phyloP scores from a whole-genome alignment of 352 stramenopile species.

The Plasmopara viticola region DNA sequence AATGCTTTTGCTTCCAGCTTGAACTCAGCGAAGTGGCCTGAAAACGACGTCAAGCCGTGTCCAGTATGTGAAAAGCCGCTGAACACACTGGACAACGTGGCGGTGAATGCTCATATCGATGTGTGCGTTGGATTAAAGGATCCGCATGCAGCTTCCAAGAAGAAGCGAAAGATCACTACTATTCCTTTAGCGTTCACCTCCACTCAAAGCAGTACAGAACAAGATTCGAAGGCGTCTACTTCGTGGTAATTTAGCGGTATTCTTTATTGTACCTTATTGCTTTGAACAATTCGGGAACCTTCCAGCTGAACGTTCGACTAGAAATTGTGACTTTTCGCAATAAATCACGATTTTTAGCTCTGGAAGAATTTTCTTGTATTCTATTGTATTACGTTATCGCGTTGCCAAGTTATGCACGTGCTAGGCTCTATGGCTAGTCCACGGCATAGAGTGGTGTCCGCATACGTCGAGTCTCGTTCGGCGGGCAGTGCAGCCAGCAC shows the following conservation, averaged over 20 bases:
- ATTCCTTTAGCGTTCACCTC: conserved; percentile 7
- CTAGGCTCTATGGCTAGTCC: too few relatives aligned
- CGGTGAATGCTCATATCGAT: conserved; percentile 67
- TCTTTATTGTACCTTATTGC: too few relatives aligned
- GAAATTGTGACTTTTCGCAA: too few relatives aligned
- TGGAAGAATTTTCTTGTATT: too few relatives aligned
- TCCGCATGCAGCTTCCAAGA: conserved; percentile 5
- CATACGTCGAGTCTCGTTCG: too few relatives aligned
- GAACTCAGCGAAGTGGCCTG: conserved; percentile 1
- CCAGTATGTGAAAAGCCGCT: conserved; percentile 52
- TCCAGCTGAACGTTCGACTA: too few relatives aligned
- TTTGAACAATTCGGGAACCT: too few relatives aligned
- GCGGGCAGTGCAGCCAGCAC: too few relatives aligned
- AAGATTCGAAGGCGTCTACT: conserved; percentile 38
- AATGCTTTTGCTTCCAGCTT: conserved; percentile 2
- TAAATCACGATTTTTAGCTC: too few relatives aligned
- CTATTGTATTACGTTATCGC: too few relatives aligned
- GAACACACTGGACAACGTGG: conserved; percentile 39
- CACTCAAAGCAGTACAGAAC: conserved; percentile 4
- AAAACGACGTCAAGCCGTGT: conserved; percentile 26
- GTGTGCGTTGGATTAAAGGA: conserved; percentile 28
- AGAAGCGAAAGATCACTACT: conserved; percentile 5
- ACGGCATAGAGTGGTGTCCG: too few relatives aligned
- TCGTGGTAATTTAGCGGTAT: conserved; percentile 27
- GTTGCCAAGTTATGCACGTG: too few relatives aligned